Evolutionary conservation across 2,329 filamentous ascomycete species (phyloP).

Genomic region (Neonectria punicea): DNA sequence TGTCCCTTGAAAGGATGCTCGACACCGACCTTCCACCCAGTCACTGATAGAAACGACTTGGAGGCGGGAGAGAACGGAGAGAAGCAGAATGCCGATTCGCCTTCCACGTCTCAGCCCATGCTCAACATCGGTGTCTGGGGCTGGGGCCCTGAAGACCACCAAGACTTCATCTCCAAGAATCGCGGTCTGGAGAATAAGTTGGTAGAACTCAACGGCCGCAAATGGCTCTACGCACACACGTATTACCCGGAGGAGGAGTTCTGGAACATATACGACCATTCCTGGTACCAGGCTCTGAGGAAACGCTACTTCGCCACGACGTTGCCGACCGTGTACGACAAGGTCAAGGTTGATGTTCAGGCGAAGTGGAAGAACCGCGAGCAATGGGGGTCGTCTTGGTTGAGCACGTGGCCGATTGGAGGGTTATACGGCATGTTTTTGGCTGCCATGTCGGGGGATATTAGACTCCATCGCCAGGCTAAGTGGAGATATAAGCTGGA

Average conservation of each 20-base stretch:
- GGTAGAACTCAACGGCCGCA: constrained; percentile 73
- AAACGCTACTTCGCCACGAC: constrained; percentile 66
- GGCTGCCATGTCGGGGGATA: constrained; percentile 32
- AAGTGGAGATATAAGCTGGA: constrained; percentile 24
- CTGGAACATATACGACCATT: constrained; percentile 67
- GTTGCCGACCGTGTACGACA: constrained; percentile 73
- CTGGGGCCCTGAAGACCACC: constrained; percentile 64
- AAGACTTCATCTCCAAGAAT: constrained; percentile 71
- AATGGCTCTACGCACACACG: constrained; percentile 84
- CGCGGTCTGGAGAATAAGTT: constrained; percentile 73
- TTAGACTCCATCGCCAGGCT: constrained; percentile 23
- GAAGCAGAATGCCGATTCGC: rapidly evolving
- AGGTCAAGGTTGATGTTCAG: constrained; percentile 63
- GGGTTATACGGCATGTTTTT: constrained; percentile 38
- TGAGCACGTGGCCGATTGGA: constrained; percentile 34
- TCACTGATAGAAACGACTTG: not conserved
- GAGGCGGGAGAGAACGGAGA: not conserved
- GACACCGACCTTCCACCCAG: constrained; percentile 40
- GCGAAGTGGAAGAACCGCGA: constrained; percentile 9
- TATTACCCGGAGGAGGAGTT: constrained; percentile 78
- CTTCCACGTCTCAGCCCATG: constrained; percentile 47
- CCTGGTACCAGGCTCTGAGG: constrained; percentile 69
- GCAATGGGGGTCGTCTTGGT: not conserved
- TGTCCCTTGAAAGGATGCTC: constrained; percentile 36
- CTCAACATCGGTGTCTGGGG: constrained; percentile 78